Conservation (phyloP, 1,284 basidiomycete species). For the Ustilago bromivora region DNA sequence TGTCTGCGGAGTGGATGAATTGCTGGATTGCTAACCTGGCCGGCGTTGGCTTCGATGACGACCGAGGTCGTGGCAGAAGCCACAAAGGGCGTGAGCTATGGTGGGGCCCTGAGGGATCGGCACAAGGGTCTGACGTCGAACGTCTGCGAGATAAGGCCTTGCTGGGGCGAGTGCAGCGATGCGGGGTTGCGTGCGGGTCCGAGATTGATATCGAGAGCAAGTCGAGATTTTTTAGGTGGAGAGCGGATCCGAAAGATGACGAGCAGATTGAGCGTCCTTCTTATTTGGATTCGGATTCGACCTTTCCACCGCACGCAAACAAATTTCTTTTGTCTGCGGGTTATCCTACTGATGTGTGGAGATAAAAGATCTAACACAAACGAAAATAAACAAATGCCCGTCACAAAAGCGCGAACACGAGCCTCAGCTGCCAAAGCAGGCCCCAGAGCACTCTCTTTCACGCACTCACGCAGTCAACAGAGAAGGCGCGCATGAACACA, state of each 20-base stretch:
- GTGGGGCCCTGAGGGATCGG: neutral
- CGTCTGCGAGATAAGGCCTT: slow-evolving; percentile 9
- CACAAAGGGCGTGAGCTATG: slow-evolving; percentile 17
- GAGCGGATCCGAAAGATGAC: slow-evolving; percentile 50
- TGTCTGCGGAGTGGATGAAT: slow-evolving; percentile 1
- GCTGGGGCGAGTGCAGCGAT: slow-evolving; percentile 15
- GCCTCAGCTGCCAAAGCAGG: no score
- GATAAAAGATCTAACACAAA: no score
- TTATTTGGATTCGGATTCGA: slow-evolving; percentile 9
- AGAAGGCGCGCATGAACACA: neutral
- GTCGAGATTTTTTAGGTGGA: slow-evolving; percentile 13
- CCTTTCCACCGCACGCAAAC: neutral
- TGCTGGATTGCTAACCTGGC: slow-evolving; percentile 7
- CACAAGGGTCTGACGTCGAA: slow-evolving; percentile 10
- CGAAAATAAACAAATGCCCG: no score
- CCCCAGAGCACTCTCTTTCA: no score
- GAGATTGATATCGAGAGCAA: slow-evolving; percentile 25
- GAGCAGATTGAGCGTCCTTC: slow-evolving; percentile 20
- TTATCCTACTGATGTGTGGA: no score
- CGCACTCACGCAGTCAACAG: no score
- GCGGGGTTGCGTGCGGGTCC: slow-evolving; percentile 44
- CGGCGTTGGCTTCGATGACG: slow-evolving; percentile 11
- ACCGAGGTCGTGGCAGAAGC: slow-evolving; percentile 9
- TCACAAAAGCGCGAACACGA: no score
- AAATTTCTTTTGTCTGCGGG: no score